Evolutionary conservation across 495 filamentous ascomycete species (phyloP).

Genomic region (Aspergillus sparsus): DNA sequence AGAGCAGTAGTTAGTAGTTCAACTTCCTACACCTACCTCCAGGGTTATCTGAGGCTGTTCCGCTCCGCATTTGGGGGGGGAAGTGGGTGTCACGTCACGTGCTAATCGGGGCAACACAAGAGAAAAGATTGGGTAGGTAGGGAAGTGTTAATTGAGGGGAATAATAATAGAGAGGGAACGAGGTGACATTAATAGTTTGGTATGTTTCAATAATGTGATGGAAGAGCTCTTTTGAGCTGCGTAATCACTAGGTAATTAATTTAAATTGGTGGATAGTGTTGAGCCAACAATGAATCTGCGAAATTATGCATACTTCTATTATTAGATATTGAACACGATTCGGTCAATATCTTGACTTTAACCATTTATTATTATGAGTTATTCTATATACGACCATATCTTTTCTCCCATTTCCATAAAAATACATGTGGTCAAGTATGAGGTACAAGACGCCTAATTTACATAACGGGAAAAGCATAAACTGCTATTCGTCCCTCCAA

Average conservation of each 20-base stretch:
- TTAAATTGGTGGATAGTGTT: too few species aligned
- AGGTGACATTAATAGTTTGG: not conserved
- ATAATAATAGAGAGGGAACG: not conserved
- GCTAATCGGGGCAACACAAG: too few species aligned
- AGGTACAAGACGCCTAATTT: conserved; percentile 6
- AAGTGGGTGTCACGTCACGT: conserved; percentile 19
- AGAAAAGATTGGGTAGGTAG: too few species aligned
- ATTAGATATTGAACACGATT: conserved; percentile 4
- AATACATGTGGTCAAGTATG: not conserved
- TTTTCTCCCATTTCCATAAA: too few species aligned
- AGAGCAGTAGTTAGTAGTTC: too few species aligned
- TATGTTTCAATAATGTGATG: not conserved
- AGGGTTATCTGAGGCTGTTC: conserved; percentile 18
- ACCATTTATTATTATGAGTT: too few species aligned
- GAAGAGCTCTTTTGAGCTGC: not conserved
- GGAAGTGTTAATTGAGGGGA: too few species aligned
- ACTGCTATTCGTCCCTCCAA: conserved; percentile 93
- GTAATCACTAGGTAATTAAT: not conserved
- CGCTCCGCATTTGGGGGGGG: conserved; percentile 40
- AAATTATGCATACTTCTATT: conserved; percentile 2
- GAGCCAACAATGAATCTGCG: not conserved
- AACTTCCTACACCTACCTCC: not conserved
- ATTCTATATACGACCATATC: too few species aligned
- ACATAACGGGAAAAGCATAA: conserved; percentile 65
- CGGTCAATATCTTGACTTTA: too few species aligned